A percentile compares a stretch with the other conserved stretches of the same genome.
phyloP scores from a whole-genome alignment of 2,329 filamentous ascomycete species.

The Pseudocercospora cruenta region DNA sequence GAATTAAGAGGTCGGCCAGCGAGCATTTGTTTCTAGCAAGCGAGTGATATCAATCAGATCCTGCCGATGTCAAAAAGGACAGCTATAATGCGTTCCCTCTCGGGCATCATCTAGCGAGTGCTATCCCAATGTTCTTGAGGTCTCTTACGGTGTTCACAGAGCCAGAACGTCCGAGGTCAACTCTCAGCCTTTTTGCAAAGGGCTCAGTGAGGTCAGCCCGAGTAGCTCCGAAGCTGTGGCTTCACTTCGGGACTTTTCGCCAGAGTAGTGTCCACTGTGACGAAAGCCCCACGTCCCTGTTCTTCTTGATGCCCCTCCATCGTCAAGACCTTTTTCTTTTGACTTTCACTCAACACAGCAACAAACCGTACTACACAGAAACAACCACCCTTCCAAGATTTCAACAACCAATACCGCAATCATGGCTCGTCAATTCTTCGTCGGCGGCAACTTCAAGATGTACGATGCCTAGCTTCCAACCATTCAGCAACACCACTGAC shows the following conservation, averaged over 20 bases:
- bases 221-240: neutral
- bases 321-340: neutral
- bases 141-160: no score
- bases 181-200: no score
- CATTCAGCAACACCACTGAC: conserved; percentile 15
- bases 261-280: neutral
- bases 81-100: neutral
- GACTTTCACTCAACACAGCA: neutral
- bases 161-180: no score
- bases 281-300: neutral
- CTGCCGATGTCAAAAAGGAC: neutral
- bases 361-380: neutral
- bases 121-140: no score
- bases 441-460: conserved; percentile 91
- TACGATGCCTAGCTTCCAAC: conserved; percentile 44
- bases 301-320: neutral
- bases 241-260: neutral
- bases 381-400: neutral
- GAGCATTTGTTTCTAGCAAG: neutral
- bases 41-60: neutral
- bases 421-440: conserved; percentile 49
- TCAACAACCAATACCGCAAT: conserved; percentile 30
- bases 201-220: neutral
- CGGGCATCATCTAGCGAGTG: no score
- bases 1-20: conserved; percentile 41